Evolutionary conservation across 305 asterid species (phyloP).

Genomic region (Fraxinus ornus): DNA sequence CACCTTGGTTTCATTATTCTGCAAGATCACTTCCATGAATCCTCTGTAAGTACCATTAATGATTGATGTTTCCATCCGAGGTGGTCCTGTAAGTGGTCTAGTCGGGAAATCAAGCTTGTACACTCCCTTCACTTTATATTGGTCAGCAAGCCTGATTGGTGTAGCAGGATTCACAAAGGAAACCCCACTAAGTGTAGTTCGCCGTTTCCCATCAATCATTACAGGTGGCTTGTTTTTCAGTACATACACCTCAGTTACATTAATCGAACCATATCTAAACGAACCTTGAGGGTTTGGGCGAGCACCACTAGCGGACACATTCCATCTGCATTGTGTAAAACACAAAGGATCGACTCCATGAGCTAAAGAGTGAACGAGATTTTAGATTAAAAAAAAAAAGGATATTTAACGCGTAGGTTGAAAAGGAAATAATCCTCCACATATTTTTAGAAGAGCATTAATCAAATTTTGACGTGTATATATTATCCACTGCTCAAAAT

Average conservation of each 20-base stretch:
- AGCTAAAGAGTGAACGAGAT: not conserved
- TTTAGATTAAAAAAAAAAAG: not conserved
- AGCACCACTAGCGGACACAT: constrained; percentile 96
- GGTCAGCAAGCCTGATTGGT: constrained; percentile 90
- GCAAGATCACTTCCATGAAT: constrained; percentile 89
- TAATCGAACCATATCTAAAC: constrained; percentile 87
- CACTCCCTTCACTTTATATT: constrained; percentile 59
- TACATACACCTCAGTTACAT: constrained; percentile 85
- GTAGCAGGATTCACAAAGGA: constrained; percentile 80
- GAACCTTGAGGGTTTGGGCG: constrained; percentile 99
- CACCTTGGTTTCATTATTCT: constrained; percentile 85
- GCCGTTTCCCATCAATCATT: constrained; percentile 53
- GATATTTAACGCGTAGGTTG: not conserved
- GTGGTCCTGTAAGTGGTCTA: constrained; percentile 70
- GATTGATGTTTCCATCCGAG: constrained; percentile 62
- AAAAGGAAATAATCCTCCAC: not conserved
- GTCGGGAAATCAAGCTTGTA: constrained; percentile 88
- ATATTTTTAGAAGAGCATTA: no score
- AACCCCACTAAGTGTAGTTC: constrained; percentile 74
- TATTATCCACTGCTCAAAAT: no score
- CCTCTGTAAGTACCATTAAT: constrained; percentile 90
- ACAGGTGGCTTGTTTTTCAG: constrained; percentile 73
- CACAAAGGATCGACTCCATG: not conserved
- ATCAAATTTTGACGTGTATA: no score
- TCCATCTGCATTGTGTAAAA: constrained; percentile 56